Base-by-base conservation (phyloP, 1,139 yeast species). In the Protomyces arabidopsidicola region DNA sequence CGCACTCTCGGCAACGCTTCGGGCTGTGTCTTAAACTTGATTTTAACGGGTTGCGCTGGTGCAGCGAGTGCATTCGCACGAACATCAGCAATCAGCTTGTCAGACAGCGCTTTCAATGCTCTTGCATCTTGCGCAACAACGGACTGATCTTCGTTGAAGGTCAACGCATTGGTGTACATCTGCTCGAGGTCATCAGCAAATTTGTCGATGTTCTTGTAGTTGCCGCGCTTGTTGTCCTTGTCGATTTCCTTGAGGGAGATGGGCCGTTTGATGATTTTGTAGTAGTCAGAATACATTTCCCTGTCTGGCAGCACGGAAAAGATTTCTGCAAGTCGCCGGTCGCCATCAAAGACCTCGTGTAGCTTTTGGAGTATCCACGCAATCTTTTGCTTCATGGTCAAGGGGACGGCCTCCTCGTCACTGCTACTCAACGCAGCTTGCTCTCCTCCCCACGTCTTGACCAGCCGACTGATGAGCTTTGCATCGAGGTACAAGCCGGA, bases 121-220 rank as follows among this genome's bases (percentile, higher is more conserved):
- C 81, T 76, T 0, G 98, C 95, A 75, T 90, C 97, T 66, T 83
- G 81, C 70, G 85, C 88, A 18, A 91, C 90, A 66, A 86, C 74
- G 1, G 96, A 88, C 0, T 95, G 96, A 73, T 88, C 96, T 71
- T 90, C 95, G 71, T 91, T 91, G 73, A 90, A 91, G n/a, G 83
- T 82, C 67, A 86, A 81, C 1, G 97, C 97, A 75, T 91, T 91
- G 65, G 82, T 80, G 74, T 88, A 88, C 83, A 91, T 88, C 69
- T 85, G 79, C 69, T 86, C 86, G 65, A 89, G 77, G 72, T 89
- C 96, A 68, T 82, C 87, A 63, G 85, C 75, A 66, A 88, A 82
- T 69, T 87, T 93, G 42, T 82, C 80, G 59, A 86, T 74, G 6
- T 77, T 74, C 34, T 78, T 77, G 71, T 89, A 88, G 6, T 81